phyloP scores from a whole-genome alignment of 2,329 filamentous ascomycete species.

The Cercospora sesami region DNA sequence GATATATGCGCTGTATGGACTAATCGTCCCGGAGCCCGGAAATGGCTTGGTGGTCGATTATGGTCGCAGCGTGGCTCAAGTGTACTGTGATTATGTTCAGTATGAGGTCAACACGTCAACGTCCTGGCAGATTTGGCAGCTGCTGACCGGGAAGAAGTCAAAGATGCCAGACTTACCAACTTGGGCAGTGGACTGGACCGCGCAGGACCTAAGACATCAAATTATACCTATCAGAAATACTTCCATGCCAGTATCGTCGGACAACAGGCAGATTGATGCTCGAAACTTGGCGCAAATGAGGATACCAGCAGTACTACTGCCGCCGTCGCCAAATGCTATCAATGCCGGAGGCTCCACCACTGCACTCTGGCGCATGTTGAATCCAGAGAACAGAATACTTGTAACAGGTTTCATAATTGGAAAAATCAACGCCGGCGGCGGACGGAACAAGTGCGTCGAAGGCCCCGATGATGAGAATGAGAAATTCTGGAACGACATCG shows the following conservation, averaged over 20 bases:
- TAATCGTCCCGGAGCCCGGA: background rate
- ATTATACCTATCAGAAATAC: background rate
- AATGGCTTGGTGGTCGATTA: background rate
- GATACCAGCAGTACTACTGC: background rate
- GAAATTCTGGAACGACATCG: background rate
- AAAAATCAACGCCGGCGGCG: background rate
- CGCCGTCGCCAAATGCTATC: background rate
- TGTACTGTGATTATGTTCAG: background rate
- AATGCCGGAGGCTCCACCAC: background rate
- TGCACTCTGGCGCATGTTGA: background rate
- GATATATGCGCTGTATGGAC: background rate
- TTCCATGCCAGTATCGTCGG: background rate
- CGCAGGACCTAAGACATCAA: background rate
- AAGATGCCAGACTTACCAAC: background rate
- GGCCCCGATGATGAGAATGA: background rate
- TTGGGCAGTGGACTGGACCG: background rate
- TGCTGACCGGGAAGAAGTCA: background rate
- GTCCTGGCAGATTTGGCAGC: conserved; percentile 1
- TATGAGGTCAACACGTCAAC: background rate
- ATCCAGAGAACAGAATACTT: background rate
- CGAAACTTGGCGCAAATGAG: background rate
- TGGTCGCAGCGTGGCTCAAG: background rate
- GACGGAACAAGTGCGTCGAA: background rate
- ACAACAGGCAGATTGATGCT: background rate
- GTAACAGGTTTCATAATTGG: background rate